These are phyloP conservation scores for Populus ilicifolia DNA, from an alignment of 345 rosid species.

Conservation along the genomic window DNA sequence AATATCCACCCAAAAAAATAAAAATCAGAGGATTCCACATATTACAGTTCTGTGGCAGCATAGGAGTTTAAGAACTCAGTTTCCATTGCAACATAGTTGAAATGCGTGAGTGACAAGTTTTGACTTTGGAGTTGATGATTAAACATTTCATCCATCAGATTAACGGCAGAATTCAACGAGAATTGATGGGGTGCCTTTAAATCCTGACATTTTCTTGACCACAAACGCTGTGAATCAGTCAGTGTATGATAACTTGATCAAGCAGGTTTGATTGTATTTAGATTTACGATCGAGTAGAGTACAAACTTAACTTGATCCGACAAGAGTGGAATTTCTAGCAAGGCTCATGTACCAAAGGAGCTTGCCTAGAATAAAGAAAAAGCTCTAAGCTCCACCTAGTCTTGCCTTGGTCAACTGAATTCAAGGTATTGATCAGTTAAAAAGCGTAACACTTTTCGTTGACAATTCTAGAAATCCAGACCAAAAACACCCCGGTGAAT, in stretches of 20 bases:
- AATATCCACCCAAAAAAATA: neutral
- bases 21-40: neutral
- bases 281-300: neutral
- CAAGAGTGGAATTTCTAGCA: neutral
- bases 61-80: neutral
- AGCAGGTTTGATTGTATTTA: neutral
- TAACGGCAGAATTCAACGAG: neutral
- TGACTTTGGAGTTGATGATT: too few relatives aligned
- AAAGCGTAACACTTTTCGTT: neutral
- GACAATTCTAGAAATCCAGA: neutral
- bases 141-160: neutral
- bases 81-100: neutral
- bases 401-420: neutral
- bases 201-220: neutral
- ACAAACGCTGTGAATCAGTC: too few relatives aligned
- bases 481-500: neutral
- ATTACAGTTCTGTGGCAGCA: neutral
- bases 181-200: neutral
- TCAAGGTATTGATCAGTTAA: neutral
- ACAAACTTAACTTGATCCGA: neutral
- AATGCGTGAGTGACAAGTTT: too few relatives aligned
- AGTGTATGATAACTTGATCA: neutral
- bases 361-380: neutral
- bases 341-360: neutral
- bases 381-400: neutral